These are phyloP conservation scores for Oidiodendron maius DNA, from an alignment of 495 filamentous ascomycete genomes.

Conservation along the genomic window DNA sequence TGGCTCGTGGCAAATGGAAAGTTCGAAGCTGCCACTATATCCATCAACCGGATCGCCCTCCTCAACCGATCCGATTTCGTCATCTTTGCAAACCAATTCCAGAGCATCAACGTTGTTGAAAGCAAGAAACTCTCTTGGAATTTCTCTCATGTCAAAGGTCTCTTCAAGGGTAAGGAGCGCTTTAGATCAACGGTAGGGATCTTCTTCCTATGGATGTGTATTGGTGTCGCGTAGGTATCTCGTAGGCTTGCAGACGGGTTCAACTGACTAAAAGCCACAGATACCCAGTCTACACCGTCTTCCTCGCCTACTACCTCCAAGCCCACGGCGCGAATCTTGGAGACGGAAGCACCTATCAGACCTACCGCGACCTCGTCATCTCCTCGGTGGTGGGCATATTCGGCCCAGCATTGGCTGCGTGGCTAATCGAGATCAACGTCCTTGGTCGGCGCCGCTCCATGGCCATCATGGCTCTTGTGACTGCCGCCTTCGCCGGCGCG, in stretches of 20 bases:
- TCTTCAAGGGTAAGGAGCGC: too few species aligned
- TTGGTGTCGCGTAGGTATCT: not conserved
- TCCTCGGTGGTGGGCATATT: not conserved
- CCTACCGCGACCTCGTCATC: not conserved
- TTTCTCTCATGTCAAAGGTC: too few species aligned
- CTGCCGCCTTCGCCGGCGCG: not conserved
- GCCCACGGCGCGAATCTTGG: not conserved
- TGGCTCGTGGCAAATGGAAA: constrained; percentile 62
- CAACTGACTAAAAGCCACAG: not conserved
- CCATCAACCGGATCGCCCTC: not conserved
- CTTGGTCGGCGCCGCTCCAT: not conserved
- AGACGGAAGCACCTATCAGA: not conserved
- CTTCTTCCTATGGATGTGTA: not conserved
- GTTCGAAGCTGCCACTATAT: constrained; percentile 46
- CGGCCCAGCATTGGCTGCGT: not conserved
- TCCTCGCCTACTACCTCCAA: not conserved
- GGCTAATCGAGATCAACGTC: not conserved
- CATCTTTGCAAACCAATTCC: too few species aligned
- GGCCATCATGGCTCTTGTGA: not conserved
- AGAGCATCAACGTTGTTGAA: not conserved
- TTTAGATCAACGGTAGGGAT: too few species aligned
- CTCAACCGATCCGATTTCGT: not conserved
- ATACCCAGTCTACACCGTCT: not conserved
- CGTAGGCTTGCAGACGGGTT: not conserved
- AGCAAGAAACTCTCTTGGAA: not conserved